phyloP scores from a whole-genome alignment of 2,329 filamentous ascomycete genomes.

The Lasiodiplodia sp. region DNA sequence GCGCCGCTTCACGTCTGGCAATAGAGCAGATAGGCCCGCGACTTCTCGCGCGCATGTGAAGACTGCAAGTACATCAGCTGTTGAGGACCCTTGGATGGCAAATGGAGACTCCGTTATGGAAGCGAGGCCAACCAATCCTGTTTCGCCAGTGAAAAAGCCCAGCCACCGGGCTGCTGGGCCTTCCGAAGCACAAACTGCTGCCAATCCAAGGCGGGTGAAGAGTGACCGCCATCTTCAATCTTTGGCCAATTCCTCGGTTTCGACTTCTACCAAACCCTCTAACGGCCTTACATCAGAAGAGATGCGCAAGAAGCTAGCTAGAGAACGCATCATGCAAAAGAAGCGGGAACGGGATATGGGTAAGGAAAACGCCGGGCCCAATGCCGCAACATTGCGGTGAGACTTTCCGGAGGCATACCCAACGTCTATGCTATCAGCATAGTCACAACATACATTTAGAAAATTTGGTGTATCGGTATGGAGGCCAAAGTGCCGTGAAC shows the following conservation, averaged over 20 bases:
- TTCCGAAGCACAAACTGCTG: not conserved
- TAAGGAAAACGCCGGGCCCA: slow-evolving; percentile 16
- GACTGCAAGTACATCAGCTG: not conserved
- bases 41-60: not conserved
- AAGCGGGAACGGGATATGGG: slow-evolving; percentile 28
- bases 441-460: not conserved
- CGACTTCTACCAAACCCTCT: not conserved
- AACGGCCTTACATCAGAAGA: slow-evolving; percentile 6
- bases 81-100: slow-evolving; percentile 26
- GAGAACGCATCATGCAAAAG: slow-evolving; percentile 22
- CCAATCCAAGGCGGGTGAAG: slow-evolving; percentile 7
- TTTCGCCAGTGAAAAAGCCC: not conserved
- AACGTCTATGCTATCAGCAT: too few species aligned
- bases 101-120: slow-evolving; percentile 1
- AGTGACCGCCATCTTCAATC: slow-evolving; percentile 10
- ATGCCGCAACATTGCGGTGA: slow-evolving; percentile 6
- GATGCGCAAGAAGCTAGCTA: slow-evolving; percentile 17
- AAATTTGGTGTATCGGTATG: not conserved
- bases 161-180: not conserved
- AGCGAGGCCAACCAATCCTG: not conserved
- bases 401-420: too few species aligned
- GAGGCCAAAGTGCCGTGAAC: not conserved
- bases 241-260: not conserved
- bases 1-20: slow-evolving; percentile 5
- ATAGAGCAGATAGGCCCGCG: not conserved